Evolutionary conservation across 106 monocot genomes (phyloP).

Genomic region (Acorus gramineus): DNA sequence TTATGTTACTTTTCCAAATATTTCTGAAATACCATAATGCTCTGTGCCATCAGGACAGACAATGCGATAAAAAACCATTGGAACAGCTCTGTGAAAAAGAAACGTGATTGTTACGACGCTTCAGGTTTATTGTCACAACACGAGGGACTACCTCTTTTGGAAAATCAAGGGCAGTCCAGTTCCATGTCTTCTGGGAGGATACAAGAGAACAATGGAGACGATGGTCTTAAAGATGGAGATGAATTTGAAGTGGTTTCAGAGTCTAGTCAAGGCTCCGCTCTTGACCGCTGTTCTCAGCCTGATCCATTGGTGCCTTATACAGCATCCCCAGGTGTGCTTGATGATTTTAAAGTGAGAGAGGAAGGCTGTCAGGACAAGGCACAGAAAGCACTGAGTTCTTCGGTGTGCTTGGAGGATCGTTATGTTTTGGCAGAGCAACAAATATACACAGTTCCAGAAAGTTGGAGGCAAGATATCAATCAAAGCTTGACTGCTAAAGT

Average conservation of each 20-base stretch:
- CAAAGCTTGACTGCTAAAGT: too few relatives aligned
- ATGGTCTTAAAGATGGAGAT: constrained; percentile 14
- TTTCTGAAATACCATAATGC: background rate
- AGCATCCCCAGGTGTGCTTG: constrained; percentile 5
- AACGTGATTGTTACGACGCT: constrained; percentile 53
- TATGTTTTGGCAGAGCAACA: constrained; percentile 15
- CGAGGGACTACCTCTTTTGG: constrained; percentile 25
- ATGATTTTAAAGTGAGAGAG: constrained; percentile 19
- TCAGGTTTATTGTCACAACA: constrained; percentile 64
- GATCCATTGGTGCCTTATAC: constrained; percentile 28
- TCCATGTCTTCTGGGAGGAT: constrained; percentile 15
- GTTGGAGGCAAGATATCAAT: too few relatives aligned
- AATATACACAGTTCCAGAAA: constrained; percentile 6
- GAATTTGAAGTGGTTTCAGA: constrained; percentile 53
- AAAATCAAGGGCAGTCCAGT: constrained; percentile 12
- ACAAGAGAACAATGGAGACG: constrained; percentile 26
- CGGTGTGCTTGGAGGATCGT: constrained; percentile 5
- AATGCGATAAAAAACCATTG: constrained; percentile 99
- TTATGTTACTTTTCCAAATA: too few relatives aligned
- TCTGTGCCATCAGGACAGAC: constrained; percentile 61
- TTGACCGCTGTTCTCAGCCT: constrained; percentile 30
- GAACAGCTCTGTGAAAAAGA: constrained; percentile 98
- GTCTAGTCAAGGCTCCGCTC: constrained; percentile 36
- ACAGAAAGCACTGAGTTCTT: constrained; percentile 5
- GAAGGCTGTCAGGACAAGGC: constrained; percentile 15